phyloP scores from a whole-genome alignment of 2,329 filamentous ascomycete species.

The Colletotrichum sp. region DNA sequence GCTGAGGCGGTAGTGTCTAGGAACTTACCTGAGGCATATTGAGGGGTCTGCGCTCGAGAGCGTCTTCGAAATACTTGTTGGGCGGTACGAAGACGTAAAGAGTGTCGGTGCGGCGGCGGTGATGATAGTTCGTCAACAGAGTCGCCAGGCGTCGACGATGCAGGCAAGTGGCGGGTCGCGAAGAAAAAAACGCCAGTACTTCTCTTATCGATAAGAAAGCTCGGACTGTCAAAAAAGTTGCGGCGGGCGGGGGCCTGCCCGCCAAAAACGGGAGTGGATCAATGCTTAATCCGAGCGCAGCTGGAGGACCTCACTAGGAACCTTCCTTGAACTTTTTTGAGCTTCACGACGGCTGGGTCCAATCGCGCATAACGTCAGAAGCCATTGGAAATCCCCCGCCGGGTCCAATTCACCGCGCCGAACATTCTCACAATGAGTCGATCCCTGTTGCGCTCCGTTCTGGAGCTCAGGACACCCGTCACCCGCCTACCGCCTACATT shows the following conservation, averaged over 20 bases:
- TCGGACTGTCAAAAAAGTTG: not conserved
- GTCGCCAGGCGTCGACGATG: not conserved
- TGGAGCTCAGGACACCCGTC: constrained; percentile 60
- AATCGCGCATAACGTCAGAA: not conserved
- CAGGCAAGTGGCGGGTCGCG: constrained; percentile 15
- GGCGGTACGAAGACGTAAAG: not conserved
- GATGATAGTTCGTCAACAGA: not conserved
- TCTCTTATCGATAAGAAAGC: constrained; percentile 7
- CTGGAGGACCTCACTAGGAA: not conserved
- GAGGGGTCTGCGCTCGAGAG: not conserved
- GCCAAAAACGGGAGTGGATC: not conserved
- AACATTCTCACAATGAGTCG: constrained; percentile 53
- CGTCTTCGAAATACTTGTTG: not conserved
- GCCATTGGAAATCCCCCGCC: not conserved
- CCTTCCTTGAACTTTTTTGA: constrained; percentile 17
- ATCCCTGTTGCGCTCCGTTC: constrained; percentile 65
- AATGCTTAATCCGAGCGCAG: not conserved
- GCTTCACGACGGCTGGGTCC: not conserved
- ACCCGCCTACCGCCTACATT: constrained; percentile 39
- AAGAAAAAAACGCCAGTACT: constrained; percentile 4
- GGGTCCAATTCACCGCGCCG: not conserved
- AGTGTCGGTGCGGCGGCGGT: not conserved
- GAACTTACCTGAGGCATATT: constrained; percentile 16
- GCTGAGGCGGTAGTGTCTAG: not conserved
- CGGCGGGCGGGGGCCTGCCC: not conserved